Conservation (phyloP, 179 eudicot genomes). For the Spinacia oleracea region DNA sequence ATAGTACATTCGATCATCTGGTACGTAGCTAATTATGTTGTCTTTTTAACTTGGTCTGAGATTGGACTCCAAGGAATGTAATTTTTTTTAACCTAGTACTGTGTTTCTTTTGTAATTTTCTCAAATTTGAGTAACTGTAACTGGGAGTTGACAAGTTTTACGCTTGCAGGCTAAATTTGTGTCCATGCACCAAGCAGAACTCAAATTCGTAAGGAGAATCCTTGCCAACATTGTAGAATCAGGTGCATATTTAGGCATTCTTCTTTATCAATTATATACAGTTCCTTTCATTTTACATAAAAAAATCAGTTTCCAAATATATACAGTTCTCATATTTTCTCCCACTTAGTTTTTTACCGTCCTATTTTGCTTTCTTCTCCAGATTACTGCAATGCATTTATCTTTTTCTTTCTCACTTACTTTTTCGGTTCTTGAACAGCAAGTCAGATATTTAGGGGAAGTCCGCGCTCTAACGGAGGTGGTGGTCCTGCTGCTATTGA, state of each 20-base stretch:
- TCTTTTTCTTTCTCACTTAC: not conserved
- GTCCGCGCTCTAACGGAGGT: constrained; percentile 35
- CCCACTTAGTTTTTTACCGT: not conserved
- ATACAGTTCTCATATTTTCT: not conserved
- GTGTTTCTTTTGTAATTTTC: not conserved
- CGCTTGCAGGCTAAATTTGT: constrained; percentile 66
- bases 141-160: constrained; percentile 5
- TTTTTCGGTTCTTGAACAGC: constrained; percentile 33
- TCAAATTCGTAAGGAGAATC: constrained; percentile 59
- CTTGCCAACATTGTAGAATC: constrained; percentile 42
- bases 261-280: not conserved
- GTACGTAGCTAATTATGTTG: not conserved
- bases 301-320: not conserved
- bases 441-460: constrained; percentile 36
- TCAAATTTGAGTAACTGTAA: not conserved
- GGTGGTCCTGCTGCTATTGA: constrained; percentile 25
- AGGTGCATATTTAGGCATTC: constrained; percentile 42
- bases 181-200: constrained; percentile 58
- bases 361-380: not conserved
- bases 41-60: not conserved
- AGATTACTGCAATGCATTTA: not conserved
- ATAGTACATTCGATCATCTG: not conserved
- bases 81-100: not conserved
- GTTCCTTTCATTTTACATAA: not conserved
- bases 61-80: not conserved